These are phyloP conservation scores for Phycomyces blakesleeanus DNA, from an alignment of 192 early-diverging fungal genomes.

Conservation along the genomic window DNA sequence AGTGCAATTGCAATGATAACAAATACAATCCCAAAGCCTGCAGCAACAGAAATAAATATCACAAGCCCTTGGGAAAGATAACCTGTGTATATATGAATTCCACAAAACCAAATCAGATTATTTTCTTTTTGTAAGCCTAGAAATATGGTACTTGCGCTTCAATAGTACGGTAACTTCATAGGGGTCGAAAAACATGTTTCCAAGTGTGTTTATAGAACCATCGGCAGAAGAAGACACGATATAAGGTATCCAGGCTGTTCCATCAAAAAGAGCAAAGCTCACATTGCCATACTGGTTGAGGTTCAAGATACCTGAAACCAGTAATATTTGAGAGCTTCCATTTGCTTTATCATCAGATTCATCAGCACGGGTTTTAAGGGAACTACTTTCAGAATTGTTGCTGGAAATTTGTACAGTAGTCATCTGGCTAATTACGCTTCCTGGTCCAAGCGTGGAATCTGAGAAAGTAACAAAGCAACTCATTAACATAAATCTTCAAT, in stretches of 20 bases:
- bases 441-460: conserved; percentile 16
- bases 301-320: conserved; percentile 42
- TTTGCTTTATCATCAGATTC: background rate
- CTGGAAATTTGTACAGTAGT: conserved; percentile 6
- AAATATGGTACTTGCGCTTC: background rate
- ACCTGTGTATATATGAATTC: conserved; percentile 13
- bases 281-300: conserved; percentile 39
- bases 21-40: conserved; percentile 60
- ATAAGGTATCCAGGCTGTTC: conserved; percentile 43
- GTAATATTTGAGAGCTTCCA: conserved; percentile 23
- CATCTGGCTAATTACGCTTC: conserved; percentile 20
- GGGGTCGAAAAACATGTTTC: conserved; percentile 9
- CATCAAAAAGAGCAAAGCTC: conserved; percentile 49
- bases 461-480: no score
- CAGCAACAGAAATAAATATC: conserved; percentile 62
- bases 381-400: background rate
- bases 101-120: background rate
- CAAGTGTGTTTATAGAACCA: conserved; percentile 16
- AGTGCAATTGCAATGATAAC: conserved; percentile 62
- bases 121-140: no score
- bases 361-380: background rate
- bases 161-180: background rate
- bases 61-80: conserved; percentile 54
- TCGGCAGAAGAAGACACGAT: conserved; percentile 28
- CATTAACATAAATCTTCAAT: no score